A percentile compares a stretch with the other conserved stretches of the same genome.
Conservation (phyloP, 2,329 filamentous ascomycete genomes). For the Arachnopeziza araneosa region DNA sequence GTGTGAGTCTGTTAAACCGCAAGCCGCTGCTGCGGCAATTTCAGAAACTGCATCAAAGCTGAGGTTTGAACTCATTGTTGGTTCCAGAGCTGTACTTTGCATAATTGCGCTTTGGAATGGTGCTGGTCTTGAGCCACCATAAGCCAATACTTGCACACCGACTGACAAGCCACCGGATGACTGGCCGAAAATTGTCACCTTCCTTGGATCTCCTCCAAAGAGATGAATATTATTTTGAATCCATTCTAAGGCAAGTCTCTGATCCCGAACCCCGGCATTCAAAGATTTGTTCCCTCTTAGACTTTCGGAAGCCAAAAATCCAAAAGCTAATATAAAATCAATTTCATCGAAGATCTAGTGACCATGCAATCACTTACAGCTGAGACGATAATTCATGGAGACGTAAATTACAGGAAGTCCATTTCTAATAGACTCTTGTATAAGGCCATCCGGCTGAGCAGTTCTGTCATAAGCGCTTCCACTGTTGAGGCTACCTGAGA, state of each 20-base stretch:
- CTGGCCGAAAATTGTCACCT: background rate
- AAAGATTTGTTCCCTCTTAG: no score
- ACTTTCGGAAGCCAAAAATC: no score
- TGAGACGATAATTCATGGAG: no score
- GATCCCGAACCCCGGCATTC: no score
- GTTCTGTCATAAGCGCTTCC: no score
- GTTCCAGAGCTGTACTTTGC: constrained; percentile 45
- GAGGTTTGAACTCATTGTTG: constrained; percentile 43
- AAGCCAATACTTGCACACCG: constrained; percentile 42
- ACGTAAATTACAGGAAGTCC: no score
- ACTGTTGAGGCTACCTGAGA: no score
- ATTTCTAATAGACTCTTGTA: no score
- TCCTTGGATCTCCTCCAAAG: background rate
- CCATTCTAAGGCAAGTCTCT: background rate
- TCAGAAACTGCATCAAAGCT: constrained; percentile 41
- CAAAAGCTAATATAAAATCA: no score
- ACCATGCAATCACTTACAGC: no score
- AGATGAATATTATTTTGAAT: background rate
- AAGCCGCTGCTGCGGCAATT: constrained; percentile 38
- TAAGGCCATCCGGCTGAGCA: no score
- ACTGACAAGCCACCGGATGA: background rate
- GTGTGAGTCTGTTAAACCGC: constrained; percentile 37
- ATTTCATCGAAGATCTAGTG: no score
- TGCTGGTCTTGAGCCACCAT: constrained; percentile 37
- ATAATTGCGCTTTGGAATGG: constrained; percentile 43